Evolutionary conservation across 2,329 filamentous ascomycete genomes (phyloP), one percentile per base, ranked within the genome.

Genomic region (Ophiostoma pallidulum): DNA sequence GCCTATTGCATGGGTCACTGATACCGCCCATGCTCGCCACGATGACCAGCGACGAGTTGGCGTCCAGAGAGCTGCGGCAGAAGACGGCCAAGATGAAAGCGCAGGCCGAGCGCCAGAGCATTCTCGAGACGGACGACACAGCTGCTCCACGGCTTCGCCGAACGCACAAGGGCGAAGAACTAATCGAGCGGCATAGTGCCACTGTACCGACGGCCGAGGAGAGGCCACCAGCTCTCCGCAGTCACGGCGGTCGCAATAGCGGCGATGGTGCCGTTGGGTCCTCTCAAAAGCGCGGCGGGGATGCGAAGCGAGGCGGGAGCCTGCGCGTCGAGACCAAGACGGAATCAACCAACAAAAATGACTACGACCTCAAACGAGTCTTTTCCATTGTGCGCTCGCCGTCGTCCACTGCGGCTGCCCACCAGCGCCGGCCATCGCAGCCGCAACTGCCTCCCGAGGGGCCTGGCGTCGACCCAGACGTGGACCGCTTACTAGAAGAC

Each of bases 121-220:
- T 92, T 40, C 75, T 94, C 29, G 81, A 91, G 51, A 78, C 87
- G 13, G 78, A 86, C 18, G 80, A 85, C 16, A 86, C 24, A 3
- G 16, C 78, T 3, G 88, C 78, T 2, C 85, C 90, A 4, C 80
- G 89, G 3, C 82, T 96, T 48, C 78, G 89, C 58, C 81, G 86
- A 56, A 96, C 91, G 2, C 91, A 97, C 69, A 97, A 97, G 64
- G 92, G 92, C 12, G 90, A 96, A 50, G 92, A 97, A 61, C 65
- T 95, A 14, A 75, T 97, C 14, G 89, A 91, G 52, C 80, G 84
- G 39, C 87, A 94, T 29, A 72, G 66, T n/a, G 62, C 66, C 32
- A 57, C 52, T 19, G 55, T 60, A 16, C 54, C 59, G 2, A 59
- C 54, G n/a, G n/a, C n/a, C 20, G 64, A 66, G 33, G 70, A 70